Evolutionary conservation across 352 stramenopile genomes (phyloP).

Genomic region (Phytophthora tentaculata): DNA sequence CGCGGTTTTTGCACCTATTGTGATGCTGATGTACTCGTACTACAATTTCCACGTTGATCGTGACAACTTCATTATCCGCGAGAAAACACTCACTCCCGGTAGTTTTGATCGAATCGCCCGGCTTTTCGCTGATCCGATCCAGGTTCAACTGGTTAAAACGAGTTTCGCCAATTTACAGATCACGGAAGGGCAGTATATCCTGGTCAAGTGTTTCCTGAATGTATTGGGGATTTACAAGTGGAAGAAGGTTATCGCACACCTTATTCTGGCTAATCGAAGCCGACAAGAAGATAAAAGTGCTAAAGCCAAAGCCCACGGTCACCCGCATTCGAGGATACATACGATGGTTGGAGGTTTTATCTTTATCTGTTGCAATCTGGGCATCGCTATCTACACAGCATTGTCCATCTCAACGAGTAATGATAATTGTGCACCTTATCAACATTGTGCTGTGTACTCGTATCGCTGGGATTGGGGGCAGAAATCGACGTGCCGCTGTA

Average conservation of each 20-base stretch:
- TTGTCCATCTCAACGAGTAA: conserved; percentile 36
- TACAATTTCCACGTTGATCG: conserved; percentile 53
- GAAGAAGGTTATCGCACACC: conserved; percentile 44
- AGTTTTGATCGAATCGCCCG: conserved; percentile 47
- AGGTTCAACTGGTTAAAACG: conserved; percentile 45
- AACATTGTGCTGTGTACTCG: conserved; percentile 45
- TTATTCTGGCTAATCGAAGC: conserved; percentile 38
- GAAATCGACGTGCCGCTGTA: conserved; percentile 2
- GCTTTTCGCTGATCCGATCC: conserved; percentile 43
- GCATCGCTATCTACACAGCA: conserved; percentile 40
- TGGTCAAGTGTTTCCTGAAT: conserved; percentile 49
- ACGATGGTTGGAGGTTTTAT: conserved; percentile 40
- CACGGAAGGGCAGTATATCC: conserved; percentile 37
- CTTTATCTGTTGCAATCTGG: conserved; percentile 48
- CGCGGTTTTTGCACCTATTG: conserved; percentile 51
- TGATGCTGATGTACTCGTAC: conserved; percentile 49
- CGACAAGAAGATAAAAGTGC: conserved; percentile 22
- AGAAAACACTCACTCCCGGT: conserved; percentile 36
- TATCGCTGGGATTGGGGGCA: conserved; percentile 44
- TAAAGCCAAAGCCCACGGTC: conserved; percentile 2
- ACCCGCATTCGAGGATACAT: conserved; percentile 36
- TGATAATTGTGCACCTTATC: conserved; percentile 35
- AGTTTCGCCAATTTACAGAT: conserved; percentile 45
- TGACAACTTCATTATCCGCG: conserved; percentile 29
- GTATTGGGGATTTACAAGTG: conserved; percentile 57